A percentile compares a stretch with the other conserved stretches of the same genome.
phyloP scores from a whole-genome alignment of 1,284 basidiomycete species.

The Boletus sp. region DNA sequence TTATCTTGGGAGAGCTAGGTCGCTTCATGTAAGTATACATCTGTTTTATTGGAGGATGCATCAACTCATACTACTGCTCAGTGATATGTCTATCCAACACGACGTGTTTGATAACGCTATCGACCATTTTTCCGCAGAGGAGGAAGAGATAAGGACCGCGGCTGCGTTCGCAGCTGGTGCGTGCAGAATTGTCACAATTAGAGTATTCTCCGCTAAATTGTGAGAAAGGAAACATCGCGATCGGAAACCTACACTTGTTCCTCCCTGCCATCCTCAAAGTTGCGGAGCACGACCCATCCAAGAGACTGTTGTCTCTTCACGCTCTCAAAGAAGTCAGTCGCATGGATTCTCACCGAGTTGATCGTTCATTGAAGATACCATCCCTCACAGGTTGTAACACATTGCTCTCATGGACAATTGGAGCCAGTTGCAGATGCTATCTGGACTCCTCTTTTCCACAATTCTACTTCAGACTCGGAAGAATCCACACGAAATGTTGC shows the following conservation, averaged over 20 bases:
- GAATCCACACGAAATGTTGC: conserved; percentile 93
- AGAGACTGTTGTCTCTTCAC: conserved; percentile 81
- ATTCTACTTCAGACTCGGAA: conserved; percentile 73
- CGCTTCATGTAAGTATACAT: conserved; percentile 74
- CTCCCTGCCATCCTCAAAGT: conserved; percentile 82
- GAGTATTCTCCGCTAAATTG: conserved; percentile 15
- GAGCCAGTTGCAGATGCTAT: conserved; percentile 82
- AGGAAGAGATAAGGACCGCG: conserved; percentile 81
- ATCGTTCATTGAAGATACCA: neutral
- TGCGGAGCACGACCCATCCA: conserved; percentile 74
- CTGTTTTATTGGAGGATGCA: neutral
- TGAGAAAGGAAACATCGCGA: conserved; percentile 81
- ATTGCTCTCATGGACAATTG: conserved; percentile 80
- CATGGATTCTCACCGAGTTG: neutral
- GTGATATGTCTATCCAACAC: conserved; percentile 77
- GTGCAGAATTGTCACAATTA: conserved; percentile 11
- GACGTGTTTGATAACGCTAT: conserved; percentile 75
- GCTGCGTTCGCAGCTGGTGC: conserved; percentile 88
- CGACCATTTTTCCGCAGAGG: conserved; percentile 68
- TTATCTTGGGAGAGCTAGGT: conserved; percentile 88
- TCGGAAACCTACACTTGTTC: conserved; percentile 84
- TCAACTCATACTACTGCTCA: conserved; percentile 31
- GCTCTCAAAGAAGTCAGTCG: conserved; percentile 84
- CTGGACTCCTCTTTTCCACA: conserved; percentile 88
- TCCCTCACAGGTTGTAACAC: conserved; percentile 72